A percentile compares a stretch with the other conserved stretches of the same genome.
Conservation (phyloP, 805 yeast genomes). For the Pichia phayaonensis region DNA sequence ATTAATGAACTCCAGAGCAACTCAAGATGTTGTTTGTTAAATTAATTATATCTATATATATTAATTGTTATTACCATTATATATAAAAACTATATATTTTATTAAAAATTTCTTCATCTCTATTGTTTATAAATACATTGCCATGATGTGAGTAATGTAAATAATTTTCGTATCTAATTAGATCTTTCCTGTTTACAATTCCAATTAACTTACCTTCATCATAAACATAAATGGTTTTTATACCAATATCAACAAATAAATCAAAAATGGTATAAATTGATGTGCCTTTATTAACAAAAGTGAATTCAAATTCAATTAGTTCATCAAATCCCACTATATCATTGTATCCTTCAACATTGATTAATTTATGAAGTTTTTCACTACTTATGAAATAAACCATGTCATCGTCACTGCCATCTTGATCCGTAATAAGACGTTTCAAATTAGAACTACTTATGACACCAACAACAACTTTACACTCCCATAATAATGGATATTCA, state of each 20-base stretch:
- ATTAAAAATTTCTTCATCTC: constrained; percentile 17
- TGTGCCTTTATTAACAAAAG: constrained; percentile 46
- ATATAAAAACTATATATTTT: not conserved
- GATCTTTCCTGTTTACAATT: constrained; percentile 77
- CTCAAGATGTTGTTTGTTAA: constrained; percentile 75
- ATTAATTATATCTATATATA: constrained; percentile 1
- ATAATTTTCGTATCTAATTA: constrained; percentile 51
- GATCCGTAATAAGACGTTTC: constrained; percentile 10
- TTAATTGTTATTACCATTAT: not conserved
- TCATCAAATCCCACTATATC: constrained; percentile 19
- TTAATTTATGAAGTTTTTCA: constrained; percentile 1
- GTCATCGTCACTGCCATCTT: not conserved
- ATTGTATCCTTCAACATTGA: constrained; percentile 9
- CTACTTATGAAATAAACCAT: constrained; percentile 14
- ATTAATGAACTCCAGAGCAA: not conserved
- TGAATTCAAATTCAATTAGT: constrained; percentile 48
- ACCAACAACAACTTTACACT: constrained; percentile 34
- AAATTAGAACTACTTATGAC: constrained; percentile 37
- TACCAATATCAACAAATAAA: constrained; percentile 73
- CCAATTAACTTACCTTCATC: constrained; percentile 60
- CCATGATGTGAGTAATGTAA: constrained; percentile 24
- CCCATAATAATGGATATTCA: constrained; percentile 44
- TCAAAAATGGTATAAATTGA: constrained; percentile 57
- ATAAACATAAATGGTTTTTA: constrained; percentile 62
- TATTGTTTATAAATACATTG: constrained; percentile 17